Evolutionary conservation across 805 yeast genomes (phyloP), one percentile per base, ranked within the genome.

Genomic region (Candida arabinofermentans): DNA sequence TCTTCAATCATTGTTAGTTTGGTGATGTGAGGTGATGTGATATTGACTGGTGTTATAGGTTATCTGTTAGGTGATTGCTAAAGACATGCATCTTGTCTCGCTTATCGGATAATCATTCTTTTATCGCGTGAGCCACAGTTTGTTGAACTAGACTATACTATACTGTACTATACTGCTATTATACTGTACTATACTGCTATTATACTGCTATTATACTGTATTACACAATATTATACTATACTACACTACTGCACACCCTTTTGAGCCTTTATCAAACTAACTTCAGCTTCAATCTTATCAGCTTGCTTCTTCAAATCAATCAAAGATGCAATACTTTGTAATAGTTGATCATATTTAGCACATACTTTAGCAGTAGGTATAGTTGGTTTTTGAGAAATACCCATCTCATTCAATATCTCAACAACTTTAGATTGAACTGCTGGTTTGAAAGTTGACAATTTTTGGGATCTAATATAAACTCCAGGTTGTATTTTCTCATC

Each of bases 221-320:
- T n/a, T 33, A 33, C 21, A 33, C 35, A 24, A 24, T 4, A 23
- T 17, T 23, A 24, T 16, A 17, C 14, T 13, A 24, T 24, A 26
- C 24, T 27, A 35, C 21, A 37, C 24, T 39, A 18, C 21, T 8
- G 9, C 21, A 21, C 55, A 18, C 64, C 65, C 38, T 56, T 58
- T 40, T 63, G 69, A 22, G 53, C 52, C 42, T 63, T 67, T n/a
- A 67, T 62, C 42, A 81, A 68, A 24, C 71, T 69, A 29, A 77
- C 72, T 51, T 91, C 98, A 3, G 95, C 81, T 48, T 86, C 90
- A 12, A 90, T 67, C 64, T 88, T 89, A 61, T 93, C 99, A 17
- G 79, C 78, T 42, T 87, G 95, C 59, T 79, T 83, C 65, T 91
- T 91, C 13, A 90, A 70, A 41, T 93, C 98, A 41, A 90, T 69